Conservation (phyloP, 371 early-diverging fungal species). For the Mucor lusitanicus region DNA sequence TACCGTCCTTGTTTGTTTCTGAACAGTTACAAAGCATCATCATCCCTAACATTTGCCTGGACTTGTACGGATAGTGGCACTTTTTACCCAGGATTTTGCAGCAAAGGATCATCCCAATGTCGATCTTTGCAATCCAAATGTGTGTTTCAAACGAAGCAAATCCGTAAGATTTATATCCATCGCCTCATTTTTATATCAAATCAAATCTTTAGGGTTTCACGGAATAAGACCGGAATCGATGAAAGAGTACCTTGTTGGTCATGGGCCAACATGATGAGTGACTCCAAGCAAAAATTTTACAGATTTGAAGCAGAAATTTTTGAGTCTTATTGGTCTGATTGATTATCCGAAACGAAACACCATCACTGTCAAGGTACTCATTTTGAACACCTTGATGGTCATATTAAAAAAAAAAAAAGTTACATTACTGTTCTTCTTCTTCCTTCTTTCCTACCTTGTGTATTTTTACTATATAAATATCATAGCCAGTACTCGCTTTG, state of each 20-base stretch:
- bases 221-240: neutral
- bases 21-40: too few relatives aligned
- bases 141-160: too few relatives aligned
- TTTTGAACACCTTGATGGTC: constrained; percentile 11
- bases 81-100: too few relatives aligned
- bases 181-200: too few relatives aligned
- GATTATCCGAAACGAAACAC: constrained; percentile 11
- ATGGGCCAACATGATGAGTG: neutral
- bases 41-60: too few relatives aligned
- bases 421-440: constrained; percentile 10
- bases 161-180: too few relatives aligned
- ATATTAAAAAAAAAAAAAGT: neutral
- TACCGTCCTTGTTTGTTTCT: too few relatives aligned
- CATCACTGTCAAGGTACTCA: constrained; percentile 21
- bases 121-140: too few relatives aligned
- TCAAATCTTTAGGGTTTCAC: neutral
- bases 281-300: constrained; percentile 1
- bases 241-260: constrained; percentile 8
- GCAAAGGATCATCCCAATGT: too few relatives aligned
- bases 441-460: neutral
- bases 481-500: neutral
- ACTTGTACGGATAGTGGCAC: too few relatives aligned
- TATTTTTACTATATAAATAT: neutral
- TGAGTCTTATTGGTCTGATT: constrained; percentile 18
- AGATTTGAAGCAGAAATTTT: constrained; percentile 23